A percentile compares a stretch with the other conserved stretches of the same genome.
Evolutionary conservation across 768 basidiomycete species (phyloP).

Genomic region (Naematelia encephala): DNA sequence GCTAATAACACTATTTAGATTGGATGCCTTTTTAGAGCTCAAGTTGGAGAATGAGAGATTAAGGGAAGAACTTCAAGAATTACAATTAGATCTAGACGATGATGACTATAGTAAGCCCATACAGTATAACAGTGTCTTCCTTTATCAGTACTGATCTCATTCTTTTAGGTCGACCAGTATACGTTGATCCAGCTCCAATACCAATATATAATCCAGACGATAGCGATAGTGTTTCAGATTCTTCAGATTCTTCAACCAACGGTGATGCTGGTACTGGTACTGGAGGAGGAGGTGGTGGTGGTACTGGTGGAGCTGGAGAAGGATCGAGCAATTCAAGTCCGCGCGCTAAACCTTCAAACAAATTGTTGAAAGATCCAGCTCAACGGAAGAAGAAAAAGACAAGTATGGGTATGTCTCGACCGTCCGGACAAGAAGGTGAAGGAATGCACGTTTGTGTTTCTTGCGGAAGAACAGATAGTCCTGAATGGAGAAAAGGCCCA

Average conservation of each 20-base stretch:
- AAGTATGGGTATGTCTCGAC: background rate
- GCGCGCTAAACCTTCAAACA: slow-evolving; percentile 2
- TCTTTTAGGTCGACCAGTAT: background rate
- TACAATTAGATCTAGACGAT: slow-evolving; percentile 38
- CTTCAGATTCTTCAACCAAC: background rate
- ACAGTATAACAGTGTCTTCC: background rate
- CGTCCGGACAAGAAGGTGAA: slow-evolving; percentile 59
- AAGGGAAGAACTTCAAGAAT: slow-evolving; percentile 56
- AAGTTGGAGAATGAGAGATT: slow-evolving; percentile 83
- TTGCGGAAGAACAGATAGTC: slow-evolving; percentile 91
- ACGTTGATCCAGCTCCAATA: background rate
- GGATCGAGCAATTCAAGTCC: background rate
- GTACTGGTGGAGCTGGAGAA: background rate
- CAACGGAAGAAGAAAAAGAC: slow-evolving; percentile 12
- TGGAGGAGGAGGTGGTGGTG: background rate
- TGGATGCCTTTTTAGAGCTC: slow-evolving; percentile 64
- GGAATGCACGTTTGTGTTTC: slow-evolving; percentile 78
- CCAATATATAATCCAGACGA: slow-evolving; percentile 7
- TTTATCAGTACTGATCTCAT: background rate
- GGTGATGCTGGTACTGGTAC: background rate
- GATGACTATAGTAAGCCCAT: slow-evolving; percentile 23
- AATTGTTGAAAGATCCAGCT: slow-evolving; percentile 15
- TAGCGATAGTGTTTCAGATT: slow-evolving; percentile 5
- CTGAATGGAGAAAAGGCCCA: slow-evolving; percentile 98
- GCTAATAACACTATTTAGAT: slow-evolving; percentile 17